phyloP scores from a whole-genome alignment of 495 filamentous ascomycete species.

The Elaphomyces granulatus region DNA sequence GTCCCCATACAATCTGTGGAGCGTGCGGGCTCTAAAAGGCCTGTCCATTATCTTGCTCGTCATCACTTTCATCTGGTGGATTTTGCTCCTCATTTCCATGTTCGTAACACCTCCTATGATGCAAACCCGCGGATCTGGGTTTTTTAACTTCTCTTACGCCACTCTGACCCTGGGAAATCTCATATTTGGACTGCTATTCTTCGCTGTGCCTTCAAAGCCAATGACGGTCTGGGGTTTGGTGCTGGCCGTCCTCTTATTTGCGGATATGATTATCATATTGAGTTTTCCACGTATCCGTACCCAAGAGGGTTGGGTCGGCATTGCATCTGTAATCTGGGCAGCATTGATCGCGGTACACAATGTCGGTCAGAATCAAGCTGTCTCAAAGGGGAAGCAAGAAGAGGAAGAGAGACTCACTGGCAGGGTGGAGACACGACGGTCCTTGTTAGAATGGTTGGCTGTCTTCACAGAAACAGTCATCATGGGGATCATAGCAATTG shows the following conservation, averaged over 20 bases:
- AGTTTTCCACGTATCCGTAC: conserved; percentile 53
- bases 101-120: conserved; percentile 82
- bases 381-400: conserved; percentile 78
- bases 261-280: conserved; percentile 66
- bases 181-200: conserved; percentile 69
- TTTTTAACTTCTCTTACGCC: conserved; percentile 71
- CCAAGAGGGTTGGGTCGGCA: conserved; percentile 85
- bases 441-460: conserved; percentile 66
- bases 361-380: conserved; percentile 49
- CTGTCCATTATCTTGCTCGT: conserved; percentile 57
- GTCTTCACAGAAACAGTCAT: conserved; percentile 64
- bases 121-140: conserved; percentile 75
- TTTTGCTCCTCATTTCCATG: conserved; percentile 64
- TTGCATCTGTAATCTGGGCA: conserved; percentile 70
- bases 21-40: conserved; percentile 61
- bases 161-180: conserved; percentile 61
- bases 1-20: conserved; percentile 91
- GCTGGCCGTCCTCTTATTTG: conserved; percentile 54
- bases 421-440: conserved; percentile 70
- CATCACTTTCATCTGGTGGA: conserved; percentile 81
- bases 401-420: conserved; percentile 91
- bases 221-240: conserved; percentile 54
- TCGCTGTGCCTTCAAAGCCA: conserved; percentile 62
- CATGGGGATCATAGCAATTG: conserved; percentile 47
- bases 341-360: conserved; percentile 48